Conservation (phyloP, 2,329 filamentous ascomycete genomes). For the Botrytis deweyae region DNA sequence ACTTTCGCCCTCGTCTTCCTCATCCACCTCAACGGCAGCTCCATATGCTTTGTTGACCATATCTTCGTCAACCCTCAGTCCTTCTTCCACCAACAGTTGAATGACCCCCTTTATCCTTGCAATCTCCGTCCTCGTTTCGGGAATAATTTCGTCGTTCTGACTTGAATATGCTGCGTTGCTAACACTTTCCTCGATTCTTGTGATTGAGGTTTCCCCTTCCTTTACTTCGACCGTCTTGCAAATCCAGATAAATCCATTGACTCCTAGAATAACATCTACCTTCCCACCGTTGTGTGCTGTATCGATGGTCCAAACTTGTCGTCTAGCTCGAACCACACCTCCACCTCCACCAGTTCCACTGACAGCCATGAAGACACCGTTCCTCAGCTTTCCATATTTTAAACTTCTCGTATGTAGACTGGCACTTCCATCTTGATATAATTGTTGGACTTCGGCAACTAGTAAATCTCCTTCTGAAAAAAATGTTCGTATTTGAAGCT, state of each 20-base stretch:
- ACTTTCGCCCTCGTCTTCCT: conserved; percentile 55
- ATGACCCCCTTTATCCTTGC: conserved; percentile 79
- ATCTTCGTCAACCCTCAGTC: conserved; percentile 84
- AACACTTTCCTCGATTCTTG: conserved; percentile 82
- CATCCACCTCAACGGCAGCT: conserved; percentile 71
- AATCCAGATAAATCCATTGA: conserved; percentile 98
- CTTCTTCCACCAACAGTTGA: conserved; percentile 76
- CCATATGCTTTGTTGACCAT: conserved; percentile 81
- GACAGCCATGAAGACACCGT: conserved; percentile 85
- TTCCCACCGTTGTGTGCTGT: conserved; percentile 56
- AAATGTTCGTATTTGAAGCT: conserved; percentile 95
- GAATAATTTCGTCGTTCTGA: conserved; percentile 83
- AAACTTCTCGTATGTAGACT: conserved; percentile 85
- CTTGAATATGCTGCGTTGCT: conserved; percentile 87
- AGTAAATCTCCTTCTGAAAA: conserved; percentile 93
- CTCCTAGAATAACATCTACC: conserved; percentile 84
- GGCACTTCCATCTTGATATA: conserved; percentile 83
- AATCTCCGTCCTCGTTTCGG: conserved; percentile 82
- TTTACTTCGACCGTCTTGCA: conserved; percentile 73
- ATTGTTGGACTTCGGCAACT: conserved; percentile 89
- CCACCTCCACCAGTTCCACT: conserved; percentile 74
- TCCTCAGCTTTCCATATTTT: conserved; percentile 93
- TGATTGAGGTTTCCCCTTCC: conserved; percentile 58
- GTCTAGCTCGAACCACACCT: conserved; percentile 77
- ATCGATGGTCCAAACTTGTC: conserved; percentile 85